Percentiles rank a stretch among this genome's conserved stretches.
These are phyloP conservation scores for Smallanthus sonchifolius DNA, from an alignment of 129 eudicot species.

Conservation along the genomic window DNA sequence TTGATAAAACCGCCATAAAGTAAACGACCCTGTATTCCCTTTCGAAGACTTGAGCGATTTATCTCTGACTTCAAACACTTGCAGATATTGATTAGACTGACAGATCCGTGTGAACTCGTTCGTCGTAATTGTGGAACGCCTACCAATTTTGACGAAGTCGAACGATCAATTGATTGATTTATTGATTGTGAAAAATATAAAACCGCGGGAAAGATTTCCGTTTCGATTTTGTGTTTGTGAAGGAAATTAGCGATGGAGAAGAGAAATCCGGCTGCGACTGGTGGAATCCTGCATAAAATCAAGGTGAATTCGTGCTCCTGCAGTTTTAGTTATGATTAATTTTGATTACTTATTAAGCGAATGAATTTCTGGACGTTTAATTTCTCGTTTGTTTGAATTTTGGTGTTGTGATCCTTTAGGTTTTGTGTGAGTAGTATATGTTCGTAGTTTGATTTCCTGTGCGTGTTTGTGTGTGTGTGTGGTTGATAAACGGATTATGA, in stretches of 20 bases:
- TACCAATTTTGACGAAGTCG: background rate
- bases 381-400: background rate
- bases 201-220: constrained; percentile 15
- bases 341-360: background rate
- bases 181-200: background rate
- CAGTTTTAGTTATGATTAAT: background rate
- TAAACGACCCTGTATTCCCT: constrained; percentile 39
- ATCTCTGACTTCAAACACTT: constrained; percentile 12
- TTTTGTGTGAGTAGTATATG: background rate
- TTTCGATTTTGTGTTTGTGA: constrained; percentile 10
- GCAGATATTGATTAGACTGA: background rate
- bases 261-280: constrained; percentile 27
- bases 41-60: constrained; percentile 19
- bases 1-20: constrained; percentile 49
- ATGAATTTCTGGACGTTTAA: background rate
- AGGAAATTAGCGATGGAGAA: constrained; percentile 31
- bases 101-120: constrained; percentile 22
- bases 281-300: constrained; percentile 39
- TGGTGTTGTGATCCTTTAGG: background rate
- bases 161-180: background rate
- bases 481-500: background rate
- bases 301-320: constrained; percentile 23
- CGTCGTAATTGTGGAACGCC: background rate
- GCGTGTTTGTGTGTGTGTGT: constrained; percentile 1
- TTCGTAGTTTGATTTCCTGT: background rate